phyloP scores from a whole-genome alignment of 1,284 basidiomycete species.

The Sanghuangporus sanghuang region DNA sequence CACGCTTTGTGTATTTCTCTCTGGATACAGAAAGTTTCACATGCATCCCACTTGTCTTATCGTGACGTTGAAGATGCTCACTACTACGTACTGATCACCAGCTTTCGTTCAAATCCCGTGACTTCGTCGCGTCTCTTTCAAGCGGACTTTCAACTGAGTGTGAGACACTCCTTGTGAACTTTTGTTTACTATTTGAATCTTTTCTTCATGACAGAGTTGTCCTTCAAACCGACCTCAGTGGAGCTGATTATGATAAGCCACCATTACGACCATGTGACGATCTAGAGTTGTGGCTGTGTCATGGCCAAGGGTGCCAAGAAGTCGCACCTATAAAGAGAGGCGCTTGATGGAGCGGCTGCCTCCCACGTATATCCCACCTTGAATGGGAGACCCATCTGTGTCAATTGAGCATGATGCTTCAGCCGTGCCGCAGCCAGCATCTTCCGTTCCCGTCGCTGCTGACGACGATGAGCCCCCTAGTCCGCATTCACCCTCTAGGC shows the following conservation, averaged over 20 bases:
- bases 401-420: constrained; percentile 4
- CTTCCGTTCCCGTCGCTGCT: neutral
- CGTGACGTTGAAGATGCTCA: no score
- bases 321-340: neutral
- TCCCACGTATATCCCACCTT: neutral
- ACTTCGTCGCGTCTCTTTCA: neutral
- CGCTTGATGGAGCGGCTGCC: neutral
- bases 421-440: constrained; percentile 1
- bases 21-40: no score
- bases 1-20: no score
- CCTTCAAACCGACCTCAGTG: neutral
- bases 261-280: neutral
- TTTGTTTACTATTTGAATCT: neutral
- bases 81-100: no score
- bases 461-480: constrained; percentile 13
- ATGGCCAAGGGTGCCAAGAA: neutral
- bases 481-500: constrained; percentile 3
- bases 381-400: neutral
- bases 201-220: neutral
- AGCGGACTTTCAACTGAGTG: neutral
- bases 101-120: neutral
- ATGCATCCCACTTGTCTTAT: no score
- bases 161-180: neutral
- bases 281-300: neutral
- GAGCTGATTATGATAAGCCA: neutral